A percentile compares a stretch with the other conserved stretches of the same genome.
Evolutionary conservation across 768 basidiomycete species (phyloP).

Genomic region (Russula dissimulans): DNA sequence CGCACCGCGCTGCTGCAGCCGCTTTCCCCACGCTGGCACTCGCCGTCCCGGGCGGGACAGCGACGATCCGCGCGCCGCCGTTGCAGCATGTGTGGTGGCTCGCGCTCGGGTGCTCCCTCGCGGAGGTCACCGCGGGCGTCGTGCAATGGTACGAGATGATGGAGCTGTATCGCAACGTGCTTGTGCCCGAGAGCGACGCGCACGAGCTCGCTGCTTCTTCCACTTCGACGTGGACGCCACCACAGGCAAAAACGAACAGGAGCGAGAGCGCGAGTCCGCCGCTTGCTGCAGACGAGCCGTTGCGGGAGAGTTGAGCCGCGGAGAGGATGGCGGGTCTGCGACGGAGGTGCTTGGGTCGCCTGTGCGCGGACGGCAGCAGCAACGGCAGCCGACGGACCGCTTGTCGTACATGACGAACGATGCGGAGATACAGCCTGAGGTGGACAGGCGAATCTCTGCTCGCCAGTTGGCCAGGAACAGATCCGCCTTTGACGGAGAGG

Average conservation of each 20-base stretch:
- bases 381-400: background rate
- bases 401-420: constrained; percentile 6
- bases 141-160: constrained; percentile 65
- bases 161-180: constrained; percentile 56
- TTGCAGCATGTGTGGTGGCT: constrained; percentile 73
- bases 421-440: constrained; percentile 29
- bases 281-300: constrained; percentile 1
- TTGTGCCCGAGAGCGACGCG: constrained; percentile 40
- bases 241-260: constrained; percentile 10
- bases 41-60: constrained; percentile 35
- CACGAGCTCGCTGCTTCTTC: constrained; percentile 29
- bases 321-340: background rate
- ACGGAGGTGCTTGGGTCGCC: background rate
- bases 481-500: too few species aligned
- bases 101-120: constrained; percentile 64
- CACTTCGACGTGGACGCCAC: constrained; percentile 3
- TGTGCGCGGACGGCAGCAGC: background rate
- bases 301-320: constrained; percentile 11
- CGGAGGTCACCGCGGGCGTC: constrained; percentile 56
- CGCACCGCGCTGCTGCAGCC: constrained; percentile 45
- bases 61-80: constrained; percentile 46
- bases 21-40: constrained; percentile 46
- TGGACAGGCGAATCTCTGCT: too few species aligned
- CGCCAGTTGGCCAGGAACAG: too few species aligned
- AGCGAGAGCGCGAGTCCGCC: constrained; percentile 9